Conservation (phyloP, 352 stramenopile species). For the Plasmopara muralis region DNA sequence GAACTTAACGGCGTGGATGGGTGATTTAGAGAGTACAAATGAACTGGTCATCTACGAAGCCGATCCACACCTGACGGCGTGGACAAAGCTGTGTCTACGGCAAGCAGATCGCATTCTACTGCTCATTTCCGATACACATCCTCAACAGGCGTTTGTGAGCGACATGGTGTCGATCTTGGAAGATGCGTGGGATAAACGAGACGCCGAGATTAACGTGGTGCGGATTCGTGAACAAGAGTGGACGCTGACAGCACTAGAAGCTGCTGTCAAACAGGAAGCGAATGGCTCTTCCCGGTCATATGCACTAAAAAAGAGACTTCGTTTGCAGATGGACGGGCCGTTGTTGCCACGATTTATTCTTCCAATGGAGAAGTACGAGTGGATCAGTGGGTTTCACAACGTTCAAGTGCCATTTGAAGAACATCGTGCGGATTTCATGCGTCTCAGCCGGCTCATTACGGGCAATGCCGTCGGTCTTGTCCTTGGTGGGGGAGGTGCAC, state of each 20-base stretch:
- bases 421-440: conserved; percentile 68
- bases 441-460: conserved; percentile 86
- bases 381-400: conserved; percentile 83
- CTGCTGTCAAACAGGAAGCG: conserved; percentile 34
- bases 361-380: conserved; percentile 82
- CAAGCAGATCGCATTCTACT: conserved; percentile 82
- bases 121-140: conserved; percentile 65
- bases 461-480: conserved; percentile 91
- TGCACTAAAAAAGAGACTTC: conserved; percentile 51
- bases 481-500: conserved; percentile 88
- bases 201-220: conserved; percentile 69
- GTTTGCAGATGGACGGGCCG: conserved; percentile 46
- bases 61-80: conserved; percentile 58
- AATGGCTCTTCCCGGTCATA: conserved; percentile 47
- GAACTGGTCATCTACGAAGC: conserved; percentile 81
- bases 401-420: conserved; percentile 75
- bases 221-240: conserved; percentile 71
- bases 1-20: conserved; percentile 75
- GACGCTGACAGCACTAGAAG: conserved; percentile 52
- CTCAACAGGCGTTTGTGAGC: conserved; percentile 58
- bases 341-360: conserved; percentile 65
- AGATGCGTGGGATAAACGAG: conserved; percentile 63
- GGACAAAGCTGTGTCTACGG: conserved; percentile 79
- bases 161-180: conserved; percentile 67
- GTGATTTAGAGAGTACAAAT: conserved; percentile 69